Conservation (phyloP, 768 basidiomycete genomes). For the Boletales sp. region DNA sequence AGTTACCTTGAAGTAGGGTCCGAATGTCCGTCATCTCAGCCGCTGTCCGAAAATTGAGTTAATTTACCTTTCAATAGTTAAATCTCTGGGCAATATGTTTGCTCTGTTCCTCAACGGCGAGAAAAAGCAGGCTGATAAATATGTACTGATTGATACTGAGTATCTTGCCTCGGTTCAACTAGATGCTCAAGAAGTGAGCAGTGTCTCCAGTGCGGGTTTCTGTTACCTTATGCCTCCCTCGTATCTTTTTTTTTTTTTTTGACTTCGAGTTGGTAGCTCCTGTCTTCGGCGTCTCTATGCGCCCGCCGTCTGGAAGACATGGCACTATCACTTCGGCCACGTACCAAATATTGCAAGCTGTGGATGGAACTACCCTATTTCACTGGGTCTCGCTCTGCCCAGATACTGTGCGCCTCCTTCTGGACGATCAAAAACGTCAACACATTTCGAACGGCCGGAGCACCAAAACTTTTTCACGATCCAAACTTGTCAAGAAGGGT, state of each 20-base stretch:
- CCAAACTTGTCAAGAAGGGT: slow-evolving; percentile 14
- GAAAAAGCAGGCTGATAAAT: slow-evolving; percentile 15
- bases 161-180: slow-evolving; percentile 1
- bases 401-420: slow-evolving; percentile 1
- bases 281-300: background rate
- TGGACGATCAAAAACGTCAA: slow-evolving; percentile 21
- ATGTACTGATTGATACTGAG: slow-evolving; percentile 14
- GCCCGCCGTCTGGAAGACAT: background rate
- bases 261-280: background rate
- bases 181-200: background rate
- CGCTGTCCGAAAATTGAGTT: slow-evolving; percentile 17
- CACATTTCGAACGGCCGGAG: slow-evolving; percentile 4
- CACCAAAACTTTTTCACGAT: slow-evolving; percentile 12
- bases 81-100: slow-evolving; percentile 2
- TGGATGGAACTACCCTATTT: slow-evolving; percentile 9
- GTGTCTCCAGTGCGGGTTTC: slow-evolving; percentile 2
- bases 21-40: slow-evolving; percentile 10
- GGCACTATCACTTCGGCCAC: slow-evolving; percentile 1
- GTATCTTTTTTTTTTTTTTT: background rate
- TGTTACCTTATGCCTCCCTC: background rate
- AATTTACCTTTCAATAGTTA: slow-evolving; percentile 31
- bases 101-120: slow-evolving; percentile 7
- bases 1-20: slow-evolving; percentile 15
- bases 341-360: background rate
- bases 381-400: slow-evolving; percentile 7